phyloP scores from a whole-genome alignment of 2,329 filamentous ascomycete genomes.

The Neoarthrinium moseri region DNA sequence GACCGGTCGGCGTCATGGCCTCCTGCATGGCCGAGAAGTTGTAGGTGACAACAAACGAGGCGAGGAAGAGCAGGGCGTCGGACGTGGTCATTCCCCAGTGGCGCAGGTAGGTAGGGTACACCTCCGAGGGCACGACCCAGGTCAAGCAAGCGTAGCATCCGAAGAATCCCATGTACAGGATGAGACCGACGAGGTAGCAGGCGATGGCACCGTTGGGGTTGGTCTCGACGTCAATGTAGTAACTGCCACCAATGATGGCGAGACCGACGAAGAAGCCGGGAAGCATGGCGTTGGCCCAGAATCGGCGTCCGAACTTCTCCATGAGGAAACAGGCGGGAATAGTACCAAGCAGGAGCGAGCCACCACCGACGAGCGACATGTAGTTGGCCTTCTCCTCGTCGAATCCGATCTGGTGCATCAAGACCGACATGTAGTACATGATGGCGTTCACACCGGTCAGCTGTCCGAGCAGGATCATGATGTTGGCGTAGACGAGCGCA shows the following conservation, averaged over 20 bases:
- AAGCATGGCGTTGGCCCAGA: slow-evolving; percentile 73
- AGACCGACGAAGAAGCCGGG: slow-evolving; percentile 71
- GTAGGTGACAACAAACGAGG: slow-evolving; percentile 72
- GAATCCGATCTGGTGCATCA: slow-evolving; percentile 70
- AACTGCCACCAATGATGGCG: slow-evolving; percentile 63
- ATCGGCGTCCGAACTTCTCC: slow-evolving; percentile 70
- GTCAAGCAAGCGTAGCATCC: slow-evolving; percentile 64
- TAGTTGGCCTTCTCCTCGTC: slow-evolving; percentile 61
- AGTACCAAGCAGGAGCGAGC: slow-evolving; percentile 63
- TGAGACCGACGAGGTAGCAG: slow-evolving; percentile 65
- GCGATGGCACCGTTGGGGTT: slow-evolving; percentile 51
- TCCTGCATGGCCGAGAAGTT: slow-evolving; percentile 71
- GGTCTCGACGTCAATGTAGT: slow-evolving; percentile 49
- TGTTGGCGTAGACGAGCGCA: slow-evolving; percentile 65
- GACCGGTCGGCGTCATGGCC: slow-evolving; percentile 64
- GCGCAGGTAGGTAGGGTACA: slow-evolving; percentile 71
- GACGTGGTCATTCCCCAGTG: slow-evolving; percentile 73
- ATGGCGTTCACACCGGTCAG: slow-evolving; percentile 70
- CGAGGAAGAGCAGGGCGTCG: slow-evolving; percentile 67
- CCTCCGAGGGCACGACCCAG: slow-evolving; percentile 67
- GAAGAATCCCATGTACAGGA: slow-evolving; percentile 69
- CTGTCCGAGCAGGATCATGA: slow-evolving; percentile 70
- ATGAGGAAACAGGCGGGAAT: slow-evolving; percentile 69
- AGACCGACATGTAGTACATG: slow-evolving; percentile 69
- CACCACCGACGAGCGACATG: slow-evolving; percentile 74